These are phyloP conservation scores for Ramaria sp. DNA, from an alignment of 768 basidiomycete species.

Conservation along the genomic window DNA sequence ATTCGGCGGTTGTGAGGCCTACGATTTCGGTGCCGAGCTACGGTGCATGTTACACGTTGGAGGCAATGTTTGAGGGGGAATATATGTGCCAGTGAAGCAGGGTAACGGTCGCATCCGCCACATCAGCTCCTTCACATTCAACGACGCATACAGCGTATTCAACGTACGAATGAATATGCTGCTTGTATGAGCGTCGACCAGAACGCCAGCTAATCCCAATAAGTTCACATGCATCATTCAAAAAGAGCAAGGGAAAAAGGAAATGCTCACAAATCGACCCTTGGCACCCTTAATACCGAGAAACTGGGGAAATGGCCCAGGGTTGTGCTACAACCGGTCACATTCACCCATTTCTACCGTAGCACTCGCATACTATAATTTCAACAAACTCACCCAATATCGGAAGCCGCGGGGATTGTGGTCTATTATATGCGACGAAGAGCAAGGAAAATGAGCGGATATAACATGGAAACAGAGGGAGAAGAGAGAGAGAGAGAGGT, in stretches of 20 bases:
- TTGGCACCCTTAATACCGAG: conserved; percentile 48
- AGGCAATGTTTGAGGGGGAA: too few relatives aligned
- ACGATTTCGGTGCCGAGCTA: conserved; percentile 52
- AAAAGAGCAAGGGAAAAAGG: conserved; percentile 12
- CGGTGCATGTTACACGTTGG: too few relatives aligned
- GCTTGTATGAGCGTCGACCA: conserved; percentile 64
- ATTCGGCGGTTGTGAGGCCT: conserved; percentile 62
- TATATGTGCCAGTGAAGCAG: too few relatives aligned
- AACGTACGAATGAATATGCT: conserved; percentile 83
- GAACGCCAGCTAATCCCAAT: conserved; percentile 29
- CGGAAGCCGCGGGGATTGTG: conserved; percentile 70
- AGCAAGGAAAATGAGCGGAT: not conserved
- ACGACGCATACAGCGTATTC: too few relatives aligned
- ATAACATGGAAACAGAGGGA: conserved; percentile 11
- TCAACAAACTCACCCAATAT: conserved; percentile 38
- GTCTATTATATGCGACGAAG: conserved; percentile 16
- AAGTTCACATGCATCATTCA: too few relatives aligned
- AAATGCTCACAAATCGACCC: conserved; percentile 57
- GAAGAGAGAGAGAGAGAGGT: conserved; percentile 28
- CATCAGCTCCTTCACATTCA: too few relatives aligned
- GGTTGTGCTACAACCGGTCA: conserved; percentile 45
- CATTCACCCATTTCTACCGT: too few relatives aligned
- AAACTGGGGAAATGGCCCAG: conserved; percentile 80
- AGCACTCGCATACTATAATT: not conserved
- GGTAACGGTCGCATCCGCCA: too few relatives aligned